phyloP scores from a whole-genome alignment of 1,284 basidiomycete species.

The Sparassis latifolia region DNA sequence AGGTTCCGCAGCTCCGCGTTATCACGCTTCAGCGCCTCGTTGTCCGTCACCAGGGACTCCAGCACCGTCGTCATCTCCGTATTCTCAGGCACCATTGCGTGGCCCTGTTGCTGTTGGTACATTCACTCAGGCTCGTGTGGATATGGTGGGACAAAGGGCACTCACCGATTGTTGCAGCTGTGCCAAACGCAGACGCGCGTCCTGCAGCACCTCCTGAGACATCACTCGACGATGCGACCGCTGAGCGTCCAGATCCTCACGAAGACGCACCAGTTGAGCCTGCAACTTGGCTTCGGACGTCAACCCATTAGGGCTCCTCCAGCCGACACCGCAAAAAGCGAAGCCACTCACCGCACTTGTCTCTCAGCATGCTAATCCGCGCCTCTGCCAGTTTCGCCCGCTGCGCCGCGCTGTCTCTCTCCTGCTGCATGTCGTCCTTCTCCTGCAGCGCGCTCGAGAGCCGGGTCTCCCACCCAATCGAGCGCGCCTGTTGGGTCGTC shows the following conservation, averaged over 20 bases:
- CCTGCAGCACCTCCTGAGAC: slow-evolving; percentile 66
- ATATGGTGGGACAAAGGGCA: slow-evolving; percentile 1
- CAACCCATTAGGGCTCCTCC: background rate
- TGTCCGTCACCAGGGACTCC: slow-evolving; percentile 78
- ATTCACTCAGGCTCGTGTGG: background rate
- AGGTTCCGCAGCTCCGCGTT: slow-evolving; percentile 73
- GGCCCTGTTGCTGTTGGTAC: slow-evolving; percentile 35
- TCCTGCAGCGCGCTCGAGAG: slow-evolving; percentile 60
- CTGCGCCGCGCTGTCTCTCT: slow-evolving; percentile 69
- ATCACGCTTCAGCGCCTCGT: slow-evolving; percentile 75
- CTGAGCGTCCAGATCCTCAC: slow-evolving; percentile 59
- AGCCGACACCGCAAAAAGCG: background rate
- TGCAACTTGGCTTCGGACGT: slow-evolving; percentile 60
- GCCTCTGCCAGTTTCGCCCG: slow-evolving; percentile 67
- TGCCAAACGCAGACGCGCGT: slow-evolving; percentile 64
- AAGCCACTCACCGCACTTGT: slow-evolving; percentile 39
- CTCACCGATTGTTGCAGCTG: slow-evolving; percentile 52
- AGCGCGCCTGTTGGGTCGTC: slow-evolving; percentile 61
- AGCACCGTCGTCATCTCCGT: slow-evolving; percentile 63
- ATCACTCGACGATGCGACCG: slow-evolving; percentile 63
- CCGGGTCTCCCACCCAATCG: slow-evolving; percentile 63
- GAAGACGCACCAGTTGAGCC: slow-evolving; percentile 56
- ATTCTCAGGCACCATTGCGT: slow-evolving; percentile 38
- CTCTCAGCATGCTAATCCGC: slow-evolving; percentile 54
- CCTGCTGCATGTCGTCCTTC: slow-evolving; percentile 82